Evolutionary conservation across 257 asterid genomes (phyloP), one percentile per base, ranked within the genome.

Genomic region (Nicotiana tomentosiformis): DNA sequence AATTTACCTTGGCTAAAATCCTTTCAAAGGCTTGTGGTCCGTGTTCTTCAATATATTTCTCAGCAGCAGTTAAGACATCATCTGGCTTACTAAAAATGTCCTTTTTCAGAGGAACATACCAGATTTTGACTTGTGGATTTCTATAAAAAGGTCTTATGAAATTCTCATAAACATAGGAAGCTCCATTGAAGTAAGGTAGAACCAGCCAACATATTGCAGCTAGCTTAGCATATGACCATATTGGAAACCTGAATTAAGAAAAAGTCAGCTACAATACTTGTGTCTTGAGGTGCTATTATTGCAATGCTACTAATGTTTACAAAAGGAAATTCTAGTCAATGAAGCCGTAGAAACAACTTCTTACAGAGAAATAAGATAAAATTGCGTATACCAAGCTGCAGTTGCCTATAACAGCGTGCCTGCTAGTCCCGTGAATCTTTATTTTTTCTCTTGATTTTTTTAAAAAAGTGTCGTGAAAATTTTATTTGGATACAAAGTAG

Each of bases 101-200:
- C 74, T 90, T 95, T 64, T 88, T 90, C 46, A 87, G 58, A 16
- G 98, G 97, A 11, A 90, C 78, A 46, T 95, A 95, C 95, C 97
- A 93, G 77, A 95, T 84, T 78, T 88, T 91, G 32, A 95, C 87
- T 62, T 89, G 93, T 29, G 97, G 98, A 79, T 95, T 92, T 66
- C 83, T 88, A 86, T 93, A 93, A 83, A 95, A 93, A 10, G 98
- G 97, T 81, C 98, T 88, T 37, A 95, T 89, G 92, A 92, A 93
- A 62, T 89, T 85, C 87, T 92, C 91, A 20, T 95, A 95, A 7
- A 95, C 94, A 77, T 92, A 92, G 2, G 97, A 90, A 39, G 98
- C 99, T 67, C 99, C 99, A 37, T 95, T 95, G 91, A 93, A 95
- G 55, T 90, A 81, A 5, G 99, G 99, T 86, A 95, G 84, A n/a